Evolutionary conservation across 208 protist genomes (phyloP), one percentile per base, ranked within the genome.

Genomic region (Zelonia costaricensis): DNA sequence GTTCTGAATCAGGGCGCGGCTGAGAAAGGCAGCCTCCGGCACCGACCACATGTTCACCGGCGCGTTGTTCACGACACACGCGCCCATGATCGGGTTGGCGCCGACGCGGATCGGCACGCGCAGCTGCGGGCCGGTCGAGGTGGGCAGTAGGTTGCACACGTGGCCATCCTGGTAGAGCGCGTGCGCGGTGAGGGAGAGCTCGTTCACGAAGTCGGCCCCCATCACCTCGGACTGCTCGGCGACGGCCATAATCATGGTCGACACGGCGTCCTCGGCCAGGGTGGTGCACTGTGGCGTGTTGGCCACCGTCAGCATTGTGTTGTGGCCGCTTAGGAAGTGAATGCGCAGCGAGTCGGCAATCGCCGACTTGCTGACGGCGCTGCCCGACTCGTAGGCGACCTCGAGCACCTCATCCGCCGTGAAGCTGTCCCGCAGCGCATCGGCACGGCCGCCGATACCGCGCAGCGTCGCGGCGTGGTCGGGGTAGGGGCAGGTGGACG

Each of bases 241-340:
- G 5, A 74, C 49, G n/a, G 36, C 23, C 22, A 53, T 51, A n/a
- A 77, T 46, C 38, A 64, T 63, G 23, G 69, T 62, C 31, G 60
- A 52, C 30, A 78, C 53, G 25, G 47, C 46, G 47, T 81, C 72
- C 62, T 86, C 67, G 5, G 72, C 62, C 18, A 76, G 46, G n/a
- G 47, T 46, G 35, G 62, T 69, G 38, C 49, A 61, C 30, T 56
- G 63, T 38, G 59, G 75, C 8, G 80, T 80, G 62, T 75, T 62
- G 10, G 54, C 54, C 7, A 86, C 57, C 25, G 54, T 52, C 22
- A 80, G 8, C 43, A 65, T 69, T 15, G 61, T 28, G 68, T 80
- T 81, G 70, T 71, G 69, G 2, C 80, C 80, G 35, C 63, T 56
- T 8, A 82, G 42, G 30, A 76, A 74, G 64, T 82, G 68, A 23